Percentiles rank a stretch among this genome's conserved stretches.
phyloP scores from a whole-genome alignment of 1,284 basidiomycete genomes.

The Clitocybe nebularis region DNA sequence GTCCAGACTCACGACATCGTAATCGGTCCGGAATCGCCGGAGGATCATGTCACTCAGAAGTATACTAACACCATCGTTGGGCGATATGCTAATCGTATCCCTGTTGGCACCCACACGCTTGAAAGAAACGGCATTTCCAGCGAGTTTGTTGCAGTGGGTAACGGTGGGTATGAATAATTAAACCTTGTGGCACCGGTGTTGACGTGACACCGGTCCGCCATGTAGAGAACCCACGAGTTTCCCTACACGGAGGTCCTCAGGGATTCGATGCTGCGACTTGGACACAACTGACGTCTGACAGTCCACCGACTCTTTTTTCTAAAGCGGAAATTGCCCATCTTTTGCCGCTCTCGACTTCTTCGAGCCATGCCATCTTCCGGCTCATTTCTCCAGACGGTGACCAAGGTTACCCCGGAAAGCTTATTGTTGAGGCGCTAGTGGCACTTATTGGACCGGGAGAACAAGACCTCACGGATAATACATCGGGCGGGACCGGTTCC shows the following conservation, averaged over 20 bases:
- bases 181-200: too few species aligned
- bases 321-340: conserved; percentile 46
- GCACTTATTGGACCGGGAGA: conserved; percentile 48
- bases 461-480: conserved; percentile 24
- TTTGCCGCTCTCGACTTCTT: conserved; percentile 29
- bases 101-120: conserved; percentile 49
- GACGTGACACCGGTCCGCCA: conserved; percentile 9
- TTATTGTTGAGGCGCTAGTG: conserved; percentile 58
- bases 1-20: conserved; percentile 69
- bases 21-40: conserved; percentile 62
- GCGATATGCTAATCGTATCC: conserved; percentile 68
- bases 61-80: conserved; percentile 73
- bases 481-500: conserved; percentile 21
- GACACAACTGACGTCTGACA: conserved; percentile 39
- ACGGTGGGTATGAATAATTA: too few species aligned
- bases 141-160: conserved; percentile 45
- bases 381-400: conserved; percentile 61
- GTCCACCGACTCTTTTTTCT: conserved; percentile 52
- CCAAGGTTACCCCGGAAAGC: conserved; percentile 61
- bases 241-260: conserved; percentile 64
- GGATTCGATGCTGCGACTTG: conserved; percentile 60
- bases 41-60: conserved; percentile 55
- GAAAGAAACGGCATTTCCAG: conserved; percentile 50
- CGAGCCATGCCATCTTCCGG: conserved; percentile 47
- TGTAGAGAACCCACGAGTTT: conserved; percentile 58